These are phyloP conservation scores for Alternaria angustiovoidea DNA, from an alignment of 2,329 filamentous ascomycete genomes.

Conservation along the genomic window DNA sequence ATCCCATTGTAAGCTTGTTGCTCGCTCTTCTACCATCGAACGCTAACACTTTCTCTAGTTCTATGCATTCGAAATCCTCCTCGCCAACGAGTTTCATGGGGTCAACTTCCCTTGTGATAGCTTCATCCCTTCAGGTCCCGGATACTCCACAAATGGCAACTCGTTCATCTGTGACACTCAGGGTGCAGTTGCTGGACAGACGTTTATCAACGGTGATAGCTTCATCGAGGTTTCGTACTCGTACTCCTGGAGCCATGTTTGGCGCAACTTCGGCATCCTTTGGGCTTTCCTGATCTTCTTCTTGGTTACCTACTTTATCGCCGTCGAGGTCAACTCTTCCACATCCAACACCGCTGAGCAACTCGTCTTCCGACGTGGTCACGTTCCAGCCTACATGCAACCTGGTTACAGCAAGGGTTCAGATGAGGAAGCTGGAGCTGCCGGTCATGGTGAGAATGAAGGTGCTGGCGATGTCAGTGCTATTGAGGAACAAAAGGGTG, in stretches of 20 bases:
- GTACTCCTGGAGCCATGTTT: conserved; percentile 55
- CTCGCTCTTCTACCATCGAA: background rate
- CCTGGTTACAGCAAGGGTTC: conserved; percentile 37
- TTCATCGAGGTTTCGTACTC: conserved; percentile 43
- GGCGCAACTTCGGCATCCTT: conserved; percentile 71
- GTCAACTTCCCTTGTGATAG: conserved; percentile 45
- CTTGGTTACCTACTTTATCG: conserved; percentile 68
- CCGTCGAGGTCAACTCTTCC: conserved; percentile 70
- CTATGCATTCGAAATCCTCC: conserved; percentile 80
- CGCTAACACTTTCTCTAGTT: conserved; percentile 43
- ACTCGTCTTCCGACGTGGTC: conserved; percentile 67
- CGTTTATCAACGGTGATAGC: conserved; percentile 51
- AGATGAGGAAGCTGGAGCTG: conserved; percentile 49
- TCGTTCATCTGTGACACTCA: conserved; percentile 50
- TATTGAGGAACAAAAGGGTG: conserved; percentile 51
- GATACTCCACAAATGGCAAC: conserved; percentile 35
- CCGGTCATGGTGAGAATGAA: conserved; percentile 38
- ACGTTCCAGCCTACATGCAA: conserved; percentile 53
- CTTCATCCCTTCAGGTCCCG: conserved; percentile 51
- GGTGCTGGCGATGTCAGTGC: conserved; percentile 51
- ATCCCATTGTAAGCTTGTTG: conserved; percentile 64
- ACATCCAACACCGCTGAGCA: conserved; percentile 71
- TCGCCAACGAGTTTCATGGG: conserved; percentile 73
- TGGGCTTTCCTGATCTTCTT: conserved; percentile 71
- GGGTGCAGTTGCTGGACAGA: conserved; percentile 51